Base-by-base conservation (phyloP, 768 basidiomycete species). In the Rhizopogon sp. region DNA sequence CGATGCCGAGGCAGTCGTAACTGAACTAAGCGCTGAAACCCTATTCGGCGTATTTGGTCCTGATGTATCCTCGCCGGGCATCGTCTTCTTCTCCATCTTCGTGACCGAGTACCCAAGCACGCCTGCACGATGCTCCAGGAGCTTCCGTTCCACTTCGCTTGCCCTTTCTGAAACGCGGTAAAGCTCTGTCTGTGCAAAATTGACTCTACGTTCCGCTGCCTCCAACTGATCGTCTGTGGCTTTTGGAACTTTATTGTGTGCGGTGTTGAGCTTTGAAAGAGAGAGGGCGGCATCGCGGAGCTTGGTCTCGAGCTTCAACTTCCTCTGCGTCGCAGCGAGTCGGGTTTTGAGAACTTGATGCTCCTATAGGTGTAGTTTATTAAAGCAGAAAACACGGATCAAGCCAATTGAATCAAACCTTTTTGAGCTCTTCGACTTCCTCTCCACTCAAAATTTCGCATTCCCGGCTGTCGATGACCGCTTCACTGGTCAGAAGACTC, bases 401-500 rank as follows among this genome's bases (percentile, higher is more conserved):
- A 31, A 11, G 13, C 25, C 31, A 50, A 40, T 75, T 75, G 8
- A 68, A 76, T 58, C 76, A 39, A 57, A 85, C 86, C 76, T 84
- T 83, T 70, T 87, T 89, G 59, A 85, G 74, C 33, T 81, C 80
- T 55, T 88, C 85, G 14, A 87, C 81, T 61, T 87, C 82, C 45
- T 89, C 87, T 57, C 85, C 79, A 52, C 79, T 81, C 43, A 95
- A 75, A 20, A 97, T 85, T 52, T 87, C 83, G 65, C 82, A 90
- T 43, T 83, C 83, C 31, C 88, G 84, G 63, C 90, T 90, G 63
- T 98, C 93, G n/a, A 98, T 85, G 41, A 91, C 83, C 5, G 96
- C 96, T 70, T 98, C 93, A 53, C 93, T 93, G 41, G 94, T 90
- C 59, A 98, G 74, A 40, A 99, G 79, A 66, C 89, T 90, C 66